These are phyloP conservation scores for Styphnolobium japonicum DNA, from an alignment of 306 rosid species.

Conservation along the genomic window DNA sequence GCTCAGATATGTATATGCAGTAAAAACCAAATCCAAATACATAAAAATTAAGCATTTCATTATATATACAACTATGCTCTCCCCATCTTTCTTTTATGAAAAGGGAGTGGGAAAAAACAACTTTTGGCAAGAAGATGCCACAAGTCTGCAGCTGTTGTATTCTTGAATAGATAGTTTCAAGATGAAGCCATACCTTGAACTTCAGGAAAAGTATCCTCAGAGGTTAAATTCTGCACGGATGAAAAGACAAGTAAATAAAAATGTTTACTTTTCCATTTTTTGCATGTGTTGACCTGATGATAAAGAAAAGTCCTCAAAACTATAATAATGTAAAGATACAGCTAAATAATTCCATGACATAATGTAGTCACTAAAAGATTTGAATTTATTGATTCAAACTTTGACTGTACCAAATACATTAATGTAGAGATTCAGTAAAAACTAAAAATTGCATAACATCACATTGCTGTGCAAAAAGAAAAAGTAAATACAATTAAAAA, in stretches of 20 bases:
- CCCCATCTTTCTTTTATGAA: not conserved
- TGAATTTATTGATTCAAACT: not conserved
- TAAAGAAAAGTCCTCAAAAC: not conserved
- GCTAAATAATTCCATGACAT: not conserved
- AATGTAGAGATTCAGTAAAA: not conserved
- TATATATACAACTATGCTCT: not conserved
- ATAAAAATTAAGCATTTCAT: not conserved
- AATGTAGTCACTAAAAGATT: not conserved
- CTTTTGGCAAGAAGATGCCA: not conserved
- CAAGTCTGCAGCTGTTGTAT: not conserved
- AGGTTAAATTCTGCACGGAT: constrained; percentile 46
- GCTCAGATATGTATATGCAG: not conserved
- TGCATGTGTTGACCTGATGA: not conserved
- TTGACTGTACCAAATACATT: not conserved
- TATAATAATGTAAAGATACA: not conserved
- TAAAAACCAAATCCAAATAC: not conserved
- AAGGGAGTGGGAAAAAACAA: not conserved
- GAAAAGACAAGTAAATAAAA: constrained; percentile 5
- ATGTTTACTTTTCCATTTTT: not conserved
- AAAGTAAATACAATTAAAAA: too few species aligned
- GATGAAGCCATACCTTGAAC: constrained; percentile 46
- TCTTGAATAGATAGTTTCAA: constrained; percentile 3
- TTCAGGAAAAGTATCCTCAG: constrained; percentile 34
- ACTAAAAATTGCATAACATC: not conserved
- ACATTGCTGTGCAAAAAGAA: not conserved